A percentile compares a stretch with the other conserved stretches of the same genome.
These are phyloP conservation scores for Oryza longistaminata DNA, from an alignment of 176 grass and related monocot genomes.

Conservation along the genomic window DNA sequence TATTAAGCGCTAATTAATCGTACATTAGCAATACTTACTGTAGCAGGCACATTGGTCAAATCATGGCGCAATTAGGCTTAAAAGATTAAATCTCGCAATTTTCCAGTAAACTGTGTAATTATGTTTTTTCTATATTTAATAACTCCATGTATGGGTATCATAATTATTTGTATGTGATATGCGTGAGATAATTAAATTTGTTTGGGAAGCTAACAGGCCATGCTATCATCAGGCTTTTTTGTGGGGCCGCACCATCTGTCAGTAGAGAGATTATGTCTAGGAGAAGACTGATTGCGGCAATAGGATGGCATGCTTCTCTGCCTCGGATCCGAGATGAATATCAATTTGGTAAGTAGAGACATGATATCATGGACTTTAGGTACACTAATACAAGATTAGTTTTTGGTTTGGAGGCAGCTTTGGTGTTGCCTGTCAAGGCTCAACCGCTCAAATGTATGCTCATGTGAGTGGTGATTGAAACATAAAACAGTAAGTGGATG, in stretches of 20 bases:
- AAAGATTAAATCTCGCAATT: no score
- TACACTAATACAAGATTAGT: not conserved
- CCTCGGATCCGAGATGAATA: conserved; percentile 30
- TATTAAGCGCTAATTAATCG: no score
- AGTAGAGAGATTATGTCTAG: not conserved
- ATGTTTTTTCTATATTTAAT: no score
- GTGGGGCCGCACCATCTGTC: not conserved
- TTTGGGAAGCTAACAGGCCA: no score
- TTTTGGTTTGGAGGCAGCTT: not conserved
- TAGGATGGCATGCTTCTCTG: conserved; percentile 10
- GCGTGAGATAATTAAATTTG: no score
- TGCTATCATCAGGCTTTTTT: not conserved
- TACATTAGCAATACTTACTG: no score
- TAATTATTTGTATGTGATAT: no score
- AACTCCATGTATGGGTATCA: no score
- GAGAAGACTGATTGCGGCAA: not conserved
- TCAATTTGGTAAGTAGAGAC: not conserved
- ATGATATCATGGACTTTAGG: not conserved
- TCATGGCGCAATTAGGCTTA: no score
- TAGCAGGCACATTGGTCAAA: no score
- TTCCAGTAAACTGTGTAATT: no score
- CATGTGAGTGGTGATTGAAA: not conserved
- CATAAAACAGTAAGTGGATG: not conserved
- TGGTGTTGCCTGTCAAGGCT: not conserved
- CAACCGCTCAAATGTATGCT: not conserved